phyloP scores from a whole-genome alignment of 75 land plant species.

The Cunninghamia lanceolata region DNA sequence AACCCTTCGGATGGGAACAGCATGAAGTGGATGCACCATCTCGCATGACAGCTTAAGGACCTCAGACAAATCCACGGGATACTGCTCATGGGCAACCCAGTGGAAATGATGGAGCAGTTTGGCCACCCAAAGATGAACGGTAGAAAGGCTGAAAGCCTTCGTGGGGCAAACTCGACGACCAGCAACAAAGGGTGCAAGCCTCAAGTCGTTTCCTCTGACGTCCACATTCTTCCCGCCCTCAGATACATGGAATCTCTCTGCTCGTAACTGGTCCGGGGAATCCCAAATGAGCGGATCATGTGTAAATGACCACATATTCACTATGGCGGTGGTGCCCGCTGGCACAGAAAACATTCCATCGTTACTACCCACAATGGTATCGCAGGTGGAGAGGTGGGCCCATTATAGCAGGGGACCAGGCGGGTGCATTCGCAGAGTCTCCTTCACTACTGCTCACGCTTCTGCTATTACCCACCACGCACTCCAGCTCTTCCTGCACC shows the following conservation, averaged over 20 bases:
- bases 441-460: too few species aligned
- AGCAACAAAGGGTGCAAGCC: conserved; percentile 83
- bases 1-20: too few species aligned
- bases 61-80: too few species aligned
- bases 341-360: conserved; percentile 30
- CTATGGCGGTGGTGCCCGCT: conserved; percentile 83
- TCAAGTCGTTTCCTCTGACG: conserved; percentile 65
- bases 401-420: conserved; percentile 89
- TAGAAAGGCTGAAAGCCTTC: conserved; percentile 58
- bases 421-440: conserved; percentile 57
- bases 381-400: conserved; percentile 69
- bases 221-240: conserved; percentile 35
- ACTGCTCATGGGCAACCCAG: too few species aligned
- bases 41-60: too few species aligned
- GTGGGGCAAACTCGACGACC: conserved; percentile 90
- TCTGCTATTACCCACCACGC: conserved; percentile 9
- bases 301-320: conserved; percentile 88
- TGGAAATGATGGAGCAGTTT: too few species aligned
- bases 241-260: conserved; percentile 52
- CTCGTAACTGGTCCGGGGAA: conserved; percentile 50
- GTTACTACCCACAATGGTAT: conserved; percentile 52
- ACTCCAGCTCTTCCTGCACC: conserved; percentile 57
- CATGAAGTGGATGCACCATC: too few species aligned
- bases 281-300: conserved; percentile 66
- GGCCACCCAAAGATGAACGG: too few species aligned